Percentiles rank a stretch among this genome's conserved stretches.
Evolutionary conservation across 495 filamentous ascomycete genomes (phyloP).

Genomic region (Hypoxylon lienhwacheense): DNA sequence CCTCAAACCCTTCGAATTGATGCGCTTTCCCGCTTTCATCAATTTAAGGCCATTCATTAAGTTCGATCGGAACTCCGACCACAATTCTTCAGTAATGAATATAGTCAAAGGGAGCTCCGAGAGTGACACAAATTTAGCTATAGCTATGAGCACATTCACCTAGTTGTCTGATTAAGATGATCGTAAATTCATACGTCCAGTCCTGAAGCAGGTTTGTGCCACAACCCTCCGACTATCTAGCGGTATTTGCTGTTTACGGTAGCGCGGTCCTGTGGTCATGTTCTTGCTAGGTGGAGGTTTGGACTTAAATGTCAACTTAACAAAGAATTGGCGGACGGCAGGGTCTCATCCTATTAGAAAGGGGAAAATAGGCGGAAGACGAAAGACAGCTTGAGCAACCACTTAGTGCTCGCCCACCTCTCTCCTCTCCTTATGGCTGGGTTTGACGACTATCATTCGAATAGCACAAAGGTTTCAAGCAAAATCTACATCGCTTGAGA

Average conservation of each 20-base stretch:
- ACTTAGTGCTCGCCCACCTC: too few species aligned
- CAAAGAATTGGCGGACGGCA: constrained; percentile 5
- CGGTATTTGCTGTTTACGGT: neutral
- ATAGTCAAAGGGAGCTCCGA: constrained; percentile 19
- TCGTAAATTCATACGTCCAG: constrained; percentile 12
- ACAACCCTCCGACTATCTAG: constrained; percentile 19
- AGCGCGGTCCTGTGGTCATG: constrained; percentile 15
- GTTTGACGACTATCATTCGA: too few species aligned
- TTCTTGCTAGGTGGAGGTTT: neutral
- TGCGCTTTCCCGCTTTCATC: constrained; percentile 32
- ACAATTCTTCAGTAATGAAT: constrained; percentile 14
- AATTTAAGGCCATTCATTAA: constrained; percentile 30
- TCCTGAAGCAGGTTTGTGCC: constrained; percentile 9
- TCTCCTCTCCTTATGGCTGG: too few species aligned
- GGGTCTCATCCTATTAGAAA: constrained; percentile 9
- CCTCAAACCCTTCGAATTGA: constrained; percentile 19
- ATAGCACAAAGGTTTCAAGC: too few species aligned
- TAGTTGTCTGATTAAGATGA: constrained; percentile 11
- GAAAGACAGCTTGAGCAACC: too few species aligned
- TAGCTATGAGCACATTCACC: constrained; percentile 7
- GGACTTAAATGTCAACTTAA: constrained; percentile 1
- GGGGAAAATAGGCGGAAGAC: too few species aligned
- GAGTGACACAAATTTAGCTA: constrained; percentile 12
- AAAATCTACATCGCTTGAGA: too few species aligned
- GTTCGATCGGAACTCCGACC: constrained; percentile 30